Evolutionary conservation across 805 yeast species (phyloP), one percentile per base, ranked within the genome.

Genomic region (Yarrowia sp.): DNA sequence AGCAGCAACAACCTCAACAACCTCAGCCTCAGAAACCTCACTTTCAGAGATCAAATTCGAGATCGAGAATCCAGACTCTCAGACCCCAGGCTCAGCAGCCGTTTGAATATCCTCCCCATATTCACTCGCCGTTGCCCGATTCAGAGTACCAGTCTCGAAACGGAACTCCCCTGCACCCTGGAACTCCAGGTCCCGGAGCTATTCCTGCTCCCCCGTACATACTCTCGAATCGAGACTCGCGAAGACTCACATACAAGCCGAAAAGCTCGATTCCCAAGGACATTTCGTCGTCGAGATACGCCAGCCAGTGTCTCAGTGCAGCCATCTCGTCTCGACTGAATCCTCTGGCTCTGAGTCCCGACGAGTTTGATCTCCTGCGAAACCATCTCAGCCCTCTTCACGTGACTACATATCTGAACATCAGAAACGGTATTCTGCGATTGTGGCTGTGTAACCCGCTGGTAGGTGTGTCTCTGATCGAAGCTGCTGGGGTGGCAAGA

Each of bases 361-460:
- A 75, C 22, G 83, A 81, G 72, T 78, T 79, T 71, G 73, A 73
- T 53, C 72, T 78, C 43, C 73, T 80, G 65, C 73, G 80, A 12
- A 69, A 73, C n/a, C 73, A 73, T 10, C 72, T 81, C 56, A 74
- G 76, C 38, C 74, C 74, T 46, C 72, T 75, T 2, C 82, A 80
- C 68, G 80, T 81, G 59, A 79, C 83, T 15, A 79, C 82, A 16
- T 81, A 80, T 65, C 72, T 81, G 41, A 79, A 80, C 70, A 78
- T 81, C 46, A 75, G 83, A 26, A 81, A 81, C 70, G 82, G 81
- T 12, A 79, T 81, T 46, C 70, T 80, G 50, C 73, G 82, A 40
- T 73, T 81, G 35, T 81, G 83, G 83, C 73, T 79, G 9, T 76
- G 79, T 46, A 81, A 81, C 70, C 83, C 83, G 32, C 74, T 77